Conservation (phyloP, 2,329 filamentous ascomycete genomes). For the Hymenoscyphus repandus region DNA sequence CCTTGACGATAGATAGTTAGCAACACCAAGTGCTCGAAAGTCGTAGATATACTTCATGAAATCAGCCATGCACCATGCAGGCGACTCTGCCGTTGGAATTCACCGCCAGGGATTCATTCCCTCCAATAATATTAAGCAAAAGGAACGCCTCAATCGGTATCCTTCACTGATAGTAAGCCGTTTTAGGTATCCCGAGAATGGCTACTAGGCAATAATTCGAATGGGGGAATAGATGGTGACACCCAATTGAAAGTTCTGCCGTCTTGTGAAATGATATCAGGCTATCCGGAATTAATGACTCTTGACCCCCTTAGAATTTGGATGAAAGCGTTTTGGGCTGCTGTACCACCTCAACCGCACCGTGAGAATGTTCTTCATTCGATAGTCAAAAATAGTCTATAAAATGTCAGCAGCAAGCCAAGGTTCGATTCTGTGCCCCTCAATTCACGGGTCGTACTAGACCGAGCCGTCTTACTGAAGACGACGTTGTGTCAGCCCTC, state of each 20-base stretch:
- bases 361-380: neutral
- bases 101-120: neutral
- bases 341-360: neutral
- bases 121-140: neutral
- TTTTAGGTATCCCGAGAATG: slow-evolving; percentile 8
- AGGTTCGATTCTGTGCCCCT: neutral
- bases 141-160: neutral
- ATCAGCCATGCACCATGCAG: neutral
- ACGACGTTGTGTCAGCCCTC: neutral
- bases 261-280: slow-evolving; percentile 2
- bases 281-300: neutral
- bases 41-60: neutral
- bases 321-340: slow-evolving; percentile 3
- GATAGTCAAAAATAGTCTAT: neutral
- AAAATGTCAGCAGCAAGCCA: neutral
- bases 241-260: slow-evolving; percentile 2
- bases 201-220: neutral
- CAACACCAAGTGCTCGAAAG: too few relatives aligned
- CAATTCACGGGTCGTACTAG: slow-evolving; percentile 1
- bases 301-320: neutral
- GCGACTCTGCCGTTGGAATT: slow-evolving; percentile 7
- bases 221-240: neutral
- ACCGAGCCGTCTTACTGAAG: slow-evolving; percentile 2
- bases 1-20: too few relatives aligned
- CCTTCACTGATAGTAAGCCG: neutral